These are phyloP conservation scores for Saussurea involucrata DNA, from an alignment of 129 eudicot genomes.

Conservation along the genomic window DNA sequence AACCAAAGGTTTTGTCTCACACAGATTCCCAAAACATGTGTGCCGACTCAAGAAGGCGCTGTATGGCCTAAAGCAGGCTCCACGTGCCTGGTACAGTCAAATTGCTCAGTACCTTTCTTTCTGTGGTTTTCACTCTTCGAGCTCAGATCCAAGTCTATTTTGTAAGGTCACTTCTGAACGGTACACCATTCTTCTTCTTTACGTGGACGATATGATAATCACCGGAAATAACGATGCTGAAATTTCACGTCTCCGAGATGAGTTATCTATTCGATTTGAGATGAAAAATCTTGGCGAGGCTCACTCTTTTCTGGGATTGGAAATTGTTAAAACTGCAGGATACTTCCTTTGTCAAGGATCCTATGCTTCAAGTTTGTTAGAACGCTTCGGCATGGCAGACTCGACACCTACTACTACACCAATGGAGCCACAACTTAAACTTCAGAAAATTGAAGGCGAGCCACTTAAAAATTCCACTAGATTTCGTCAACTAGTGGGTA, in stretches of 20 bases:
- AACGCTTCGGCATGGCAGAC: not conserved
- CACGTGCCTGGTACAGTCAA: conserved; percentile 2
- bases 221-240: conserved; percentile 8
- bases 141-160: not conserved
- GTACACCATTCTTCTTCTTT: conserved; percentile 1
- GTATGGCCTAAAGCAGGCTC: conserved; percentile 22
- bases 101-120: conserved; percentile 12
- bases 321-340: not conserved
- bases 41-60: conserved; percentile 25
- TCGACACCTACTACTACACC: not conserved
- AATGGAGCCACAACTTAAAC: conserved; percentile 12
- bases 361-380: not conserved
- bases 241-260: not conserved
- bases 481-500: conserved; percentile 2
- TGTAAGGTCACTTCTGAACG: not conserved
- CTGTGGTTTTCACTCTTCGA: conserved; percentile 5
- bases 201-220: conserved; percentile 28
- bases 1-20: not conserved
- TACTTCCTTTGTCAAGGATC: not conserved
- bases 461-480: not conserved
- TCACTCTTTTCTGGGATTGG: conserved; percentile 14
- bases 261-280: conserved; percentile 18
- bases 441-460: not conserved
- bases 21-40: not conserved
- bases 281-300: conserved; percentile 32